These are phyloP conservation scores for Dactylonectria macrodidyma DNA, from an alignment of 2,329 filamentous ascomycete genomes.

Conservation along the genomic window DNA sequence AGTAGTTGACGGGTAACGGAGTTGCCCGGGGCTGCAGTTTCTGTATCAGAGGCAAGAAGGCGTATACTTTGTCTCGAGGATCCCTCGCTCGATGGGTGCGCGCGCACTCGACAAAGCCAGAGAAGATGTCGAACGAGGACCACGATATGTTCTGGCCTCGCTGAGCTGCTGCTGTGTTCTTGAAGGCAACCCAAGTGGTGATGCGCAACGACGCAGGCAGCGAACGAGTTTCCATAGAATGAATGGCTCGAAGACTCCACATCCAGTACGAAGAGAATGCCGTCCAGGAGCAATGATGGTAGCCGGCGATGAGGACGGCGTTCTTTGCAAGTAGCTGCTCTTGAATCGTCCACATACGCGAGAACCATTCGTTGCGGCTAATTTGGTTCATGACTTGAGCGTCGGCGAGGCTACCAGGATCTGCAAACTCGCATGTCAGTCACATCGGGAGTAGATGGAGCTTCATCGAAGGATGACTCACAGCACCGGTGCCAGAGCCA, in stretches of 20 bases:
- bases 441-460: conserved; percentile 45
- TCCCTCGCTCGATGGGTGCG: conserved; percentile 33
- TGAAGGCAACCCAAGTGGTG: conserved; percentile 33
- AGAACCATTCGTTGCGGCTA: conserved; percentile 38
- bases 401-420: conserved; percentile 23
- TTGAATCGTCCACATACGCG: conserved; percentile 40
- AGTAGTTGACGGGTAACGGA: conserved; percentile 31
- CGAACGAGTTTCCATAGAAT: conserved; percentile 22
- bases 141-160: conserved; percentile 24
- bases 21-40: conserved; percentile 28
- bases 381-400: conserved; percentile 30
- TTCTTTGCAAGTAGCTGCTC: conserved; percentile 35
- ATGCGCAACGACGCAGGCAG: conserved; percentile 30
- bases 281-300: conserved; percentile 30
- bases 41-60: conserved; percentile 34
- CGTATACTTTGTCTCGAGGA: conserved; percentile 34
- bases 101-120: conserved; percentile 34
- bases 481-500: conserved; percentile 34
- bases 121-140: conserved; percentile 31
- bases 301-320: conserved; percentile 27
- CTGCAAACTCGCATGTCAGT: conserved; percentile 12
- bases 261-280: conserved; percentile 37
- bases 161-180: conserved; percentile 26
- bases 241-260: conserved; percentile 33
- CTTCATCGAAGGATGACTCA: not conserved